phyloP scores from a whole-genome alignment of 2,329 filamentous ascomycete species.

The Tolypocladium guangdongense region DNA sequence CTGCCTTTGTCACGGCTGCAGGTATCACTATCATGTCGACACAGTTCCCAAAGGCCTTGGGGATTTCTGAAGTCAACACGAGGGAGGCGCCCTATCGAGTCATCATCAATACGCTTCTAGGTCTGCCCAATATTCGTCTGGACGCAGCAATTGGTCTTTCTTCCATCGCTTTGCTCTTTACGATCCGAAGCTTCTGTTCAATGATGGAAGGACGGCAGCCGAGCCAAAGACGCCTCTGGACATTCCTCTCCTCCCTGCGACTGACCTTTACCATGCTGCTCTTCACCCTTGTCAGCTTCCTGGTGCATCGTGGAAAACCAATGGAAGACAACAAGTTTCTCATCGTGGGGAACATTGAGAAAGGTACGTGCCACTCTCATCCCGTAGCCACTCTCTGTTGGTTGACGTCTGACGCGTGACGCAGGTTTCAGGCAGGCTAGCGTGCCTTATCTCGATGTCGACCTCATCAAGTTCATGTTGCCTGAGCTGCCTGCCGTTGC shows the following conservation, averaged over 20 bases:
- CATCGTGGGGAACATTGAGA: slow-evolving; percentile 55
- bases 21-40: slow-evolving; percentile 39
- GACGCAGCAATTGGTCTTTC: slow-evolving; percentile 66
- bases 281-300: slow-evolving; percentile 62
- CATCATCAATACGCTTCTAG: slow-evolving; percentile 30
- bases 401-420: slow-evolving; percentile 4
- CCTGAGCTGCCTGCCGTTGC: slow-evolving; percentile 58
- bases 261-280: slow-evolving; percentile 67
- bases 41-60: slow-evolving; percentile 33
- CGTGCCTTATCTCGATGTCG: slow-evolving; percentile 42
- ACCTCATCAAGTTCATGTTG: slow-evolving; percentile 46
- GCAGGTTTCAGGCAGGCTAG: slow-evolving; percentile 52
- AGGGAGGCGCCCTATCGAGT: slow-evolving; percentile 33
- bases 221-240: slow-evolving; percentile 50
- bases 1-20: slow-evolving; percentile 39
- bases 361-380: slow-evolving; percentile 29
- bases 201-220: slow-evolving; percentile 51
- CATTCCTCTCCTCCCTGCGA: slow-evolving; percentile 63
- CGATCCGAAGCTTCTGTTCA: slow-evolving; percentile 49
- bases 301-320: slow-evolving; percentile 46
- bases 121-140: slow-evolving; percentile 33
- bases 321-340: slow-evolving; percentile 41
- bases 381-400: too few species aligned
- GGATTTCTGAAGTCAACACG: slow-evolving; percentile 32
- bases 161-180: slow-evolving; percentile 54